Percentiles rank a stretch among this genome's conserved stretches.
These are phyloP conservation scores for Raddia guianensis DNA, from an alignment of 176 grass and related monocot genomes.

Conservation along the genomic window DNA sequence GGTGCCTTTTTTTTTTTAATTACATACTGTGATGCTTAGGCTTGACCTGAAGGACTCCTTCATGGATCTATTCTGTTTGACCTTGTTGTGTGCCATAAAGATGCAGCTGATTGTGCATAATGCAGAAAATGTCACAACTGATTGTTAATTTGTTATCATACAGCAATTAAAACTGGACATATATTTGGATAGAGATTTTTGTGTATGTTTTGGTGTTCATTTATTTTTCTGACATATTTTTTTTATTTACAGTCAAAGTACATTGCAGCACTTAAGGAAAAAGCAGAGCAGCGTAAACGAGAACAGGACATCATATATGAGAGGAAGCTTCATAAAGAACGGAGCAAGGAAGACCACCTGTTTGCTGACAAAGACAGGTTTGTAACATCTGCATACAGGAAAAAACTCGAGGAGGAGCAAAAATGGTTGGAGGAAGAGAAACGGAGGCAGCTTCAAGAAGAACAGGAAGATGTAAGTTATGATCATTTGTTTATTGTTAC, in stretches of 20 bases:
- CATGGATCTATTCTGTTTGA: background rate
- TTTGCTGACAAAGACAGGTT: slow-evolving; percentile 88
- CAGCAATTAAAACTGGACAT: background rate
- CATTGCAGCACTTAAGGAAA: slow-evolving; percentile 82
- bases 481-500: background rate
- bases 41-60: background rate
- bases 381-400: slow-evolving; percentile 89
- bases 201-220: background rate
- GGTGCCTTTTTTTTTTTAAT: background rate
- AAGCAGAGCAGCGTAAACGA: slow-evolving; percentile 84
- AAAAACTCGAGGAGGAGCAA: slow-evolving; percentile 86
- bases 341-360: slow-evolving; percentile 92
- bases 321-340: slow-evolving; percentile 91
- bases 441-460: slow-evolving; percentile 64
- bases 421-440: slow-evolving; percentile 96
- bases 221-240: slow-evolving; percentile 6
- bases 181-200: background rate
- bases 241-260: slow-evolving; percentile 80
- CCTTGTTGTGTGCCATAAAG: background rate
- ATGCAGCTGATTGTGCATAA: background rate
- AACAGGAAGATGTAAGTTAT: slow-evolving; percentile 90
- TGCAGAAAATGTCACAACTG: background rate
- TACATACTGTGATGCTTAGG: background rate
- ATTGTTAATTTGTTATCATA: background rate
- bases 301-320: slow-evolving; percentile 95